Conservation (phyloP, 768 basidiomycete genomes). For the Flagelloscypha sp. region DNA sequence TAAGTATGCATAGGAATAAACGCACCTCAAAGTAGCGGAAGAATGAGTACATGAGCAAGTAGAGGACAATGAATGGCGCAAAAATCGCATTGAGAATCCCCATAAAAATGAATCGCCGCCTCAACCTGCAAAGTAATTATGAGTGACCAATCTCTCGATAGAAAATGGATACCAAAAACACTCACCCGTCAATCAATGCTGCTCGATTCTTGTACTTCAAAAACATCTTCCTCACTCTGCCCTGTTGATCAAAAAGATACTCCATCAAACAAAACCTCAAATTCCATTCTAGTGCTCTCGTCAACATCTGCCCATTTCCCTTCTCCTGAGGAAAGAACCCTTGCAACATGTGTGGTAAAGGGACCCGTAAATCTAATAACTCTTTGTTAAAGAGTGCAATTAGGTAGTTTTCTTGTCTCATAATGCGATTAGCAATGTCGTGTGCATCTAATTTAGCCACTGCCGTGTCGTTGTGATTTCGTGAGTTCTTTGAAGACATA, state of each 20-base stretch:
- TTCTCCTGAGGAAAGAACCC: conserved; percentile 43
- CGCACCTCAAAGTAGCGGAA: conserved; percentile 98
- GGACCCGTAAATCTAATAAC: conserved; percentile 78
- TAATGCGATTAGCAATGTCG: conserved; percentile 94
- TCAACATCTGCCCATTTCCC: conserved; percentile 72
- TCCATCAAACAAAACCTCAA: conserved; percentile 91
- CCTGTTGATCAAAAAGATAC: conserved; percentile 87
- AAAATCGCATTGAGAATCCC: conserved; percentile 93
- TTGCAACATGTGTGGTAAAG: conserved; percentile 56
- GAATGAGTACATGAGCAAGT: conserved; percentile 97
- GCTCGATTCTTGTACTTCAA: conserved; percentile 75
- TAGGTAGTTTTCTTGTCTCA: conserved; percentile 97
- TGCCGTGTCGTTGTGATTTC: conserved; percentile 49
- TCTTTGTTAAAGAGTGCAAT: conserved; percentile 98
- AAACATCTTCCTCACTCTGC: conserved; percentile 86
- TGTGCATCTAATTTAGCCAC: conserved; percentile 93
- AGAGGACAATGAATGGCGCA: conserved; percentile 93
- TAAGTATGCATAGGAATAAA: conserved; percentile 2
- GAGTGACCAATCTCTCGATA: conserved; percentile 4
- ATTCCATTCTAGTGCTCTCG: conserved; percentile 95
- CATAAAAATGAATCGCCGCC: conserved; percentile 90
- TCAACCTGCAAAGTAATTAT: conserved; percentile 44
- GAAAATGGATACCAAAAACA: conserved; percentile 6
- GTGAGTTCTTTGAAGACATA: conserved; percentile 52
- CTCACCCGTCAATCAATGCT: conserved; percentile 78